Evolutionary conservation across 2,329 filamentous ascomycete species (phyloP).

Genomic region (Parastagonospora avenae): DNA sequence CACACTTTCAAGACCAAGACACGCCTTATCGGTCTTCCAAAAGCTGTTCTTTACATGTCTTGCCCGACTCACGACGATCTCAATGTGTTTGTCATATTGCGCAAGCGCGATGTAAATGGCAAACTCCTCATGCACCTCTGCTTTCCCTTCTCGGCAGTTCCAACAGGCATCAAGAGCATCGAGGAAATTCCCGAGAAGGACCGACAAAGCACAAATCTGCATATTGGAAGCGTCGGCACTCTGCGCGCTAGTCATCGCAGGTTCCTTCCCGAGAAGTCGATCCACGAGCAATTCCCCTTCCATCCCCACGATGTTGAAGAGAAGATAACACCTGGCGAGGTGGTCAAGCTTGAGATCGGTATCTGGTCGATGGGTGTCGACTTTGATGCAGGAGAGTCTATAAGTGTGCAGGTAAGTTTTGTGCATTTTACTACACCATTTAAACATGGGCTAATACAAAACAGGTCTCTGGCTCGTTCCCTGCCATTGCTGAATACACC

Average conservation of each 20-base stretch:
- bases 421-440: background rate
- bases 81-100: conserved; percentile 50
- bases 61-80: conserved; percentile 52
- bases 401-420: conserved; percentile 18
- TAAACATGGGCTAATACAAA: background rate
- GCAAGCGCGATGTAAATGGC: conserved; percentile 52
- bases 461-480: conserved; percentile 26
- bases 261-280: conserved; percentile 26
- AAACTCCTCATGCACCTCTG: conserved; percentile 51
- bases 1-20: conserved; percentile 43
- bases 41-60: conserved; percentile 55
- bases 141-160: conserved; percentile 48
- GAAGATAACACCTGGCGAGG: conserved; percentile 48
- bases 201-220: conserved; percentile 47
- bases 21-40: conserved; percentile 54
- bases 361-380: conserved; percentile 56
- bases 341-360: conserved; percentile 55
- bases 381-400: conserved; percentile 50
- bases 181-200: conserved; percentile 63
- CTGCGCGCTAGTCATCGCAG: conserved; percentile 53
- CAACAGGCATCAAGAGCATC: conserved; percentile 41
- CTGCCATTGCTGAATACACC: conserved; percentile 47
- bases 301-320: conserved; percentile 50
- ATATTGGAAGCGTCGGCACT: conserved; percentile 52
- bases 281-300: conserved; percentile 35